phyloP scores from a whole-genome alignment of 106 monocot species.

The Narthecium ossifragum region DNA sequence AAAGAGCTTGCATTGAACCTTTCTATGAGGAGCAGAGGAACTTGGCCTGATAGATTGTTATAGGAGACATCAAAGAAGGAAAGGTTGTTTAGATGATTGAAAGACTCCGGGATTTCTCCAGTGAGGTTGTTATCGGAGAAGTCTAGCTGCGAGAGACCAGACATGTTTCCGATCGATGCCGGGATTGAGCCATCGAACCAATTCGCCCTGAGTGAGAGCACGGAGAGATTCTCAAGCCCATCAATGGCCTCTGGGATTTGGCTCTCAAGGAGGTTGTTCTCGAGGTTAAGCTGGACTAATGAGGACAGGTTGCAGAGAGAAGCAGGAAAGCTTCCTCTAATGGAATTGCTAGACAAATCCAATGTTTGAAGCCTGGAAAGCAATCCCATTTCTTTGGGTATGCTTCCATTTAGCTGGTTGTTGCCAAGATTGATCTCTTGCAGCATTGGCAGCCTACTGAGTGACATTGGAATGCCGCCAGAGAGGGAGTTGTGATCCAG shows the following conservation, averaged over 20 bases:
- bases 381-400: conserved; percentile 40
- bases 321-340: conserved; percentile 25
- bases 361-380: conserved; percentile 31
- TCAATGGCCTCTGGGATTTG: conserved; percentile 34
- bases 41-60: conserved; percentile 74
- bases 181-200: conserved; percentile 42
- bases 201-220: conserved; percentile 47
- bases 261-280: conserved; percentile 16
- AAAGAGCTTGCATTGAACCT: conserved; percentile 67
- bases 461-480: conserved; percentile 24
- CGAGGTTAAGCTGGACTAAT: conserved; percentile 21
- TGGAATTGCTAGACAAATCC: conserved; percentile 31
- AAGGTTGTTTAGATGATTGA: conserved; percentile 37
- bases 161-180: conserved; percentile 34
- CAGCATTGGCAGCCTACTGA: conserved; percentile 18
- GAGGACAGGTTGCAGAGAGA: conserved; percentile 32
- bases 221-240: conserved; percentile 35
- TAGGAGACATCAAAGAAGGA: conserved; percentile 57
- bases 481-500: conserved; percentile 42
- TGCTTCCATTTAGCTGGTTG: conserved; percentile 51
- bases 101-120: conserved; percentile 52
- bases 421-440: conserved; percentile 28
- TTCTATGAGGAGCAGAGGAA: conserved; percentile 46
- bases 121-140: conserved; percentile 63
- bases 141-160: conserved; percentile 36